Percentiles rank a stretch among this genome's conserved stretches.
Conservation (phyloP, 2,329 filamentous ascomycete genomes). For the Lasiodiplodia theobromae region DNA sequence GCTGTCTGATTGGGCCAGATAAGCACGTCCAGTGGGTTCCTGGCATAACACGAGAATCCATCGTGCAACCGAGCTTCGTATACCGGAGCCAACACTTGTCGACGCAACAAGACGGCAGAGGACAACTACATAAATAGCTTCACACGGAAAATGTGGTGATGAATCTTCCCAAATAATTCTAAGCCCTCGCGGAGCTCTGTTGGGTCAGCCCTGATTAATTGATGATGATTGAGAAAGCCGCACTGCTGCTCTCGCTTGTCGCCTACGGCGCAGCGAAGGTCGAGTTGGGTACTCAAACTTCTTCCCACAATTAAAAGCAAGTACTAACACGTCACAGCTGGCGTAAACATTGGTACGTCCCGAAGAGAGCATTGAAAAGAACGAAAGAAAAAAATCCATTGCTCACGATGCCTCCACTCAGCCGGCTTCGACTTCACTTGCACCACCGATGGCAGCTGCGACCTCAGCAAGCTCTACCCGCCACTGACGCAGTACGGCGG, state of each 20-base stretch:
- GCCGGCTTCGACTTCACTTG: constrained; percentile 45
- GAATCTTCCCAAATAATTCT: background rate
- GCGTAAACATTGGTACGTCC: background rate
- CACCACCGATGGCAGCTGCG: constrained; percentile 51
- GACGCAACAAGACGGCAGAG: background rate
- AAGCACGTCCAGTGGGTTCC: background rate
- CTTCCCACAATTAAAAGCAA: background rate
- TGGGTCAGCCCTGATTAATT: background rate
- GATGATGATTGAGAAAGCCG: background rate
- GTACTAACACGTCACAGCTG: background rate
- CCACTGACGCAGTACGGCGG: constrained; percentile 35
- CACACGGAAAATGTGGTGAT: too few species aligned
- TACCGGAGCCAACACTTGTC: background rate
- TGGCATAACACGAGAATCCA: background rate
- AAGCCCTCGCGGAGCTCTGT: background rate
- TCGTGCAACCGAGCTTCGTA: background rate
- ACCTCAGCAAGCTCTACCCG: constrained; percentile 39
- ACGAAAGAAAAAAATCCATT: too few species aligned
- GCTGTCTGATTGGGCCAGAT: background rate
- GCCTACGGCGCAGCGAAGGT: background rate
- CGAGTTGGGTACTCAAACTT: background rate
- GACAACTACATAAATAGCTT: background rate
- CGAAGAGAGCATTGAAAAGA: too few species aligned
- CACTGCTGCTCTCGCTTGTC: background rate
- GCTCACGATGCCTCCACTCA: constrained; percentile 36